Evolutionary conservation across 2,329 filamentous ascomycete species (phyloP), one percentile per base, ranked within the genome.

Genomic region (Verticillium dahliae): DNA sequence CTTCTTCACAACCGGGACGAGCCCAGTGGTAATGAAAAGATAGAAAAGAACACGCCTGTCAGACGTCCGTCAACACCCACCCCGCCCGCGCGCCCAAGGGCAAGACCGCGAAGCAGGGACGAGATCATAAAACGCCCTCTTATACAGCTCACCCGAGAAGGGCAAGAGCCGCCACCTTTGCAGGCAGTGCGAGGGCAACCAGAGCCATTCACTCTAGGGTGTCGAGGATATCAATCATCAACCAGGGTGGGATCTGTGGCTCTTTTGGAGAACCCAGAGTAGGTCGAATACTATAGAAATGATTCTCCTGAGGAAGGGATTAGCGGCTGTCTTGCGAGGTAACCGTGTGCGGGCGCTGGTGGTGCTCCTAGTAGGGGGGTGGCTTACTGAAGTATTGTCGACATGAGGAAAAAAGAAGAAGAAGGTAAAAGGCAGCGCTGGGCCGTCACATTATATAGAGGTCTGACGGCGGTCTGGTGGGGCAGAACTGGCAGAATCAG

Each of bases 251-350:
- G 87, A 85, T 92, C 89, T 94, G 90, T 92, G 86, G 90, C 92
- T 96, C 84, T 83, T 90, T 85, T 92, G 85, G 86, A 87, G 86
- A 94, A 89, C 87, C 91, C 89, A 95, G 90, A 91, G 87, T 84
- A 83, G 85, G 90, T 92, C 87, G 87, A 91, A 84, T 88, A 93
- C 92, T 97, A 92, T 93, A 96, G 90, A 96, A 96, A 91, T 91
- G 91, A 94, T 94, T 93, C 90, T 92, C 78, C 75, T 81, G 74
- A 66, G 67, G 67, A 45, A 38, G 62, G 60, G 64, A 18, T 27
- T 45, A 38, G 50, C 33, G 31, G 35, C 13, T 33, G 34, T n/a
- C 15, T 31, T 31, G 27, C 27, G 4, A 18, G 27, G 18, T 57
- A 22, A 55, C 58, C 54, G 62, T 59, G 59, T 61, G 62, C 27